A percentile compares a stretch with the other conserved stretches of the same genome.
These are phyloP conservation scores for Capronia americana DNA, from an alignment of 2,329 filamentous ascomycete species.

Conservation along the genomic window DNA sequence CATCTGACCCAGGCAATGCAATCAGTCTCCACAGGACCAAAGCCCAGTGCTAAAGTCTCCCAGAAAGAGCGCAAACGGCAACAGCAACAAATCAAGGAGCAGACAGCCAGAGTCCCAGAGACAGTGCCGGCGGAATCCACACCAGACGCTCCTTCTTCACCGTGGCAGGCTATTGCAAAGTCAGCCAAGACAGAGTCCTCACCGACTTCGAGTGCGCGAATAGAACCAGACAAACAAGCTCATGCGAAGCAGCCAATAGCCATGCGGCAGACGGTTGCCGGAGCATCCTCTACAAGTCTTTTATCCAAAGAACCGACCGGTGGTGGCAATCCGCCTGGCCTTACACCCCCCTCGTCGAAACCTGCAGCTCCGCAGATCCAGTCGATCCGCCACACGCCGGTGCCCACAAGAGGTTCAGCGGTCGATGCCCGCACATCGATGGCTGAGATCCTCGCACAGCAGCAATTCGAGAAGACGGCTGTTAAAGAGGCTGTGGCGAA, in stretches of 20 bases:
- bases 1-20: conserved; percentile 60
- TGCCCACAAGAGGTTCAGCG: conserved; percentile 39
- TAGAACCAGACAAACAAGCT: conserved; percentile 14
- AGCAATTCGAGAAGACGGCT: conserved; percentile 81
- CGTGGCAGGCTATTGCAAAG: conserved; percentile 69
- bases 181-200: conserved; percentile 20
- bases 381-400: conserved; percentile 55
- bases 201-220: conserved; percentile 28
- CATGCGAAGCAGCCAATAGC: conserved; percentile 58
- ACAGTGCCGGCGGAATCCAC: background rate
- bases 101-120: conserved; percentile 46
- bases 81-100: conserved; percentile 65
- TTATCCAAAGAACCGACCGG: conserved; percentile 21
- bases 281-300: conserved; percentile 42
- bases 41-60: conserved; percentile 68
- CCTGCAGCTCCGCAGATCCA: conserved; percentile 46
- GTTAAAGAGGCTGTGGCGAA: conserved; percentile 83
- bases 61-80: conserved; percentile 91
- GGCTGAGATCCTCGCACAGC: conserved; percentile 85
- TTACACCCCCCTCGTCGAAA: conserved; percentile 41
- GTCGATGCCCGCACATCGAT: conserved; percentile 62
- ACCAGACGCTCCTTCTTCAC: conserved; percentile 47
- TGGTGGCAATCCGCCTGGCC: conserved; percentile 36
- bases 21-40: conserved; percentile 50
- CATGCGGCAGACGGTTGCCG: conserved; percentile 66